Evolutionary conservation across 208 protist genomes (phyloP).

Genomic region (Leishmania braziliensis): DNA sequence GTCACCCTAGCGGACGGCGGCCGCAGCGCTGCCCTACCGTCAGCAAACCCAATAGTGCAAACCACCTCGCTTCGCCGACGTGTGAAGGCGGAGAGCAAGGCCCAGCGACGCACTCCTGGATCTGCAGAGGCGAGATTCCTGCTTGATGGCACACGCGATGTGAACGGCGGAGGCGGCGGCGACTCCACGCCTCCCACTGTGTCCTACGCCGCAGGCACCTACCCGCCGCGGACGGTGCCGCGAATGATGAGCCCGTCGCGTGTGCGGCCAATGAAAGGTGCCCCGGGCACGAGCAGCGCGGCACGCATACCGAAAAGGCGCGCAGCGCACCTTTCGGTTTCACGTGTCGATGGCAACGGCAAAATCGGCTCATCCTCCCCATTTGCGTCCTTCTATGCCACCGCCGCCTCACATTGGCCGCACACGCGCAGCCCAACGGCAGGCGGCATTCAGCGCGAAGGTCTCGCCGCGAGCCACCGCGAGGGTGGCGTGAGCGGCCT

Average conservation of each 20-base stretch:
- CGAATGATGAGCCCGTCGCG: constrained; percentile 12
- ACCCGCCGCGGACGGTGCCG: constrained; percentile 23
- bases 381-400: not conserved
- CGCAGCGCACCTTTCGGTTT: not conserved
- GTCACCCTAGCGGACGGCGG: not conserved
- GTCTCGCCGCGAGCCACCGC: not conserved
- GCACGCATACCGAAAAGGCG: not conserved
- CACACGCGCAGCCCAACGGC: not conserved
- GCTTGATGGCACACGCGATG: not conserved
- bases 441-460: not conserved
- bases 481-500: not conserved
- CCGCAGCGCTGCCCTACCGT: not conserved
- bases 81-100: not conserved
- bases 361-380: not conserved
- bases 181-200: not conserved
- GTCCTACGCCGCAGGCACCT: constrained; percentile 28
- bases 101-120: not conserved
- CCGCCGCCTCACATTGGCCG: not conserved
- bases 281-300: not conserved
- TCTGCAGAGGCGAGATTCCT: not conserved
- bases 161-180: not conserved
- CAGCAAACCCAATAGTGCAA: not conserved
- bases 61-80: not conserved
- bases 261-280: no score
- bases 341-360: not conserved